phyloP scores from a whole-genome alignment of 768 basidiomycete species.

The Hemileccinum impolitum region DNA sequence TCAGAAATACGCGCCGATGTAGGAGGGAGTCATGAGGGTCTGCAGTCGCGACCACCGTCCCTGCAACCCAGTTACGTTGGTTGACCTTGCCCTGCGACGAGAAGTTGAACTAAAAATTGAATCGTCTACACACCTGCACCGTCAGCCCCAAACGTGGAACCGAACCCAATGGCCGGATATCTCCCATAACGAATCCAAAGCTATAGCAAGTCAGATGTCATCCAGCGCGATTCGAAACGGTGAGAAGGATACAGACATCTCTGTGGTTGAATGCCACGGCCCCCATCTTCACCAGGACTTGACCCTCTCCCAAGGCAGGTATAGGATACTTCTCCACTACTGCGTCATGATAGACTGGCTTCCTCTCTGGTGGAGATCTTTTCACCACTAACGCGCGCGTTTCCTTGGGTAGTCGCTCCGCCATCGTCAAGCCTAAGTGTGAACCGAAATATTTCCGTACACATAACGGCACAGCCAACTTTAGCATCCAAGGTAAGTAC shows the following conservation, averaged over 20 bases:
- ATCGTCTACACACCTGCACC: constrained; percentile 54
- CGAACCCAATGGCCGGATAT: constrained; percentile 62
- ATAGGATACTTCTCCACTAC: constrained; percentile 49
- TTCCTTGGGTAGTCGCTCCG: constrained; percentile 32
- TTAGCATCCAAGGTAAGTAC: neutral
- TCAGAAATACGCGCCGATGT: constrained; percentile 67
- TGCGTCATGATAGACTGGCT: constrained; percentile 55
- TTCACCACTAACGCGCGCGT: constrained; percentile 50
- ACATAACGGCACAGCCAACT: neutral
- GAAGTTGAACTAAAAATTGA: neutral
- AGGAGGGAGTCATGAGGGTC: constrained; percentile 54
- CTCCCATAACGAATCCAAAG: constrained; percentile 69
- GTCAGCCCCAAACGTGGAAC: constrained; percentile 64
- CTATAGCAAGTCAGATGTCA: constrained; percentile 32
- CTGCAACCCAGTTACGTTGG: constrained; percentile 32
- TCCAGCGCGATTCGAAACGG: neutral
- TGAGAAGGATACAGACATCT: constrained; percentile 44
- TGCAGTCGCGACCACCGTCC: constrained; percentile 58
- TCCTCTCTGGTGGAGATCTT: constrained; percentile 36
- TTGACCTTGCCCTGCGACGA: neutral
- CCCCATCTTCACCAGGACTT: constrained; percentile 64
- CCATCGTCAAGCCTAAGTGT: too few species aligned
- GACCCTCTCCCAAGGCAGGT: constrained; percentile 47
- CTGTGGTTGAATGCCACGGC: constrained; percentile 78
- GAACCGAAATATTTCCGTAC: too few species aligned